Percentiles rank a stretch among this genome's conserved stretches.
These are phyloP conservation scores for Leucocoprinus leucothites DNA, from an alignment of 768 basidiomycete genomes.

Conservation along the genomic window DNA sequence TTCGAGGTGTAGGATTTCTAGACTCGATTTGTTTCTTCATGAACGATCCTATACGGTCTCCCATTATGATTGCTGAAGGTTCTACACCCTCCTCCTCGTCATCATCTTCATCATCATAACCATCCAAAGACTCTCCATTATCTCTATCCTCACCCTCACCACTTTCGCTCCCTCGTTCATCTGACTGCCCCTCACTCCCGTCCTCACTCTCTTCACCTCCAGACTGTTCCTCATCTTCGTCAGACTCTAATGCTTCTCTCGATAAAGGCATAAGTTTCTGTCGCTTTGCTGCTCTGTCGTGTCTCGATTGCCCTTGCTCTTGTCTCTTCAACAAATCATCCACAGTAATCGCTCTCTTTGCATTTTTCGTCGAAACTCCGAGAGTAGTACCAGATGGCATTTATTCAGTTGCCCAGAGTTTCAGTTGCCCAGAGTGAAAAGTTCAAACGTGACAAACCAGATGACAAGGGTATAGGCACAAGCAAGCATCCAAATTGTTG, in stretches of 20 bases:
- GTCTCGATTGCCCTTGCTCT: constrained; percentile 27
- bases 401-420: no score
- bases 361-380: not conserved
- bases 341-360: constrained; percentile 26
- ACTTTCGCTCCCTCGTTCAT: not conserved
- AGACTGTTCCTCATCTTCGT: constrained; percentile 14
- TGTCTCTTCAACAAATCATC: constrained; percentile 47
- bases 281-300: constrained; percentile 29
- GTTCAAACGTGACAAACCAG: no score
- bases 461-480: no score
- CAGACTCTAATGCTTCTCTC: not conserved
- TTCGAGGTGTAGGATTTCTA: constrained; percentile 11
- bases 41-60: constrained; percentile 20
- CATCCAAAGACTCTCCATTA: no score
- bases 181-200: not conserved
- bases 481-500: no score
- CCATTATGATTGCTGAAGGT: constrained; percentile 11
- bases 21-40: constrained; percentile 6
- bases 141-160: not conserved
- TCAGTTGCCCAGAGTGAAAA: no score
- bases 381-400: not conserved
- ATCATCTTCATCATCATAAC: not conserved
- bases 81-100: constrained; percentile 14
- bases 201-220: not conserved
- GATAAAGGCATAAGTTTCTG: constrained; percentile 18